phyloP scores from a whole-genome alignment of 345 rosid genomes.

The Dipteronia sinensis region DNA sequence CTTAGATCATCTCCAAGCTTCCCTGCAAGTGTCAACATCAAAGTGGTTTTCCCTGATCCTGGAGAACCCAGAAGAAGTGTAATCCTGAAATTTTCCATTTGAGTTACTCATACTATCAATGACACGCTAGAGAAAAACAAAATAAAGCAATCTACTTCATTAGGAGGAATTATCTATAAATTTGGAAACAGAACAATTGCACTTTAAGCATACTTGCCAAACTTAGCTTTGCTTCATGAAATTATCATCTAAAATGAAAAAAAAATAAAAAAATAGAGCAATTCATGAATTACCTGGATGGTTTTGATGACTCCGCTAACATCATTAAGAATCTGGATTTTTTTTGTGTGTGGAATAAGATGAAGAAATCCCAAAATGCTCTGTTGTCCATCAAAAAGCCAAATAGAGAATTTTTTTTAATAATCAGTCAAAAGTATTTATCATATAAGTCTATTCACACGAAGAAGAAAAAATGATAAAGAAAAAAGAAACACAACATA shows the following conservation, averaged over 20 bases:
- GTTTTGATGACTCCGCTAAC: constrained; percentile 73
- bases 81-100: constrained; percentile 56
- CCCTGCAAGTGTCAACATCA: constrained; percentile 73
- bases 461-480: too few relatives aligned
- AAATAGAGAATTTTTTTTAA: not conserved
- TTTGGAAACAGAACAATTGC: too few relatives aligned
- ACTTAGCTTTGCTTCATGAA: too few relatives aligned
- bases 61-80: constrained; percentile 91
- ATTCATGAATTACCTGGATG: constrained; percentile 97
- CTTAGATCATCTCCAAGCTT: constrained; percentile 61
- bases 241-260: too few relatives aligned
- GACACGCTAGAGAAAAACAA: too few relatives aligned
- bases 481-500: too few relatives aligned
- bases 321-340: constrained; percentile 66
- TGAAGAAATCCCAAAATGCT: constrained; percentile 52
- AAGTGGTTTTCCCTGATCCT: constrained; percentile 83
- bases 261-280: too few relatives aligned
- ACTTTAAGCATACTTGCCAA: too few relatives aligned
- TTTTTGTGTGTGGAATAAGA: constrained; percentile 71
- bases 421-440: too few relatives aligned
- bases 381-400: constrained; percentile 29
- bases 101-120: not conserved
- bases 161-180: not conserved
- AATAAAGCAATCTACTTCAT: not conserved
- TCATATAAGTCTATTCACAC: too few relatives aligned